A percentile compares a stretch with the other conserved stretches of the same genome.
Evolutionary conservation across 1,284 basidiomycete genomes (phyloP).

Genomic region (Phaffia rhodozyma): DNA sequence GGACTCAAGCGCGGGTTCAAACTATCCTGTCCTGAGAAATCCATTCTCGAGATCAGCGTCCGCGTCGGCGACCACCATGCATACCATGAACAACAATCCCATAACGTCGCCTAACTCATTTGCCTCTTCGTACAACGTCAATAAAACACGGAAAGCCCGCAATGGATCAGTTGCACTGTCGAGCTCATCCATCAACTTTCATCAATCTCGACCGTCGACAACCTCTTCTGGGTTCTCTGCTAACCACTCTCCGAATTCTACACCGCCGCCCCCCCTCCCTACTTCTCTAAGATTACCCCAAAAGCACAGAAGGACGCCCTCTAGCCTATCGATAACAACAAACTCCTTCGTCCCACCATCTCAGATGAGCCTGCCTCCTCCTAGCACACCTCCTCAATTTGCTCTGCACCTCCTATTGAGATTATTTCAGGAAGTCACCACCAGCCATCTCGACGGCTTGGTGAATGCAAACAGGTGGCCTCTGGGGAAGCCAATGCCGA

Average conservation of each 20-base stretch:
- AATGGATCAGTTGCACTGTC: no score
- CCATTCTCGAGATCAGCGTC: constrained; percentile 27
- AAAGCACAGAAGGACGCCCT: background rate
- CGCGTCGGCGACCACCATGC: background rate
- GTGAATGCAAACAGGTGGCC: constrained; percentile 9
- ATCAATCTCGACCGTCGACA: background rate
- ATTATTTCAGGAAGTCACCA: constrained; percentile 23
- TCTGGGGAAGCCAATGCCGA: background rate
- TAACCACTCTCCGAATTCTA: constrained; percentile 1
- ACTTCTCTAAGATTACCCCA: background rate
- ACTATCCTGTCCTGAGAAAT: constrained; percentile 32
- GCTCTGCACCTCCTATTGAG: constrained; percentile 17
- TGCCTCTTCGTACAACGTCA: background rate
- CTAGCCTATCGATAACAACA: no score
- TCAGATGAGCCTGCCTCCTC: constrained; percentile 8
- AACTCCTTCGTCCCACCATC: background rate
- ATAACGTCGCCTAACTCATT: background rate
- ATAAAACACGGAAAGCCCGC: background rate
- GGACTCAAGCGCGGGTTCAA: background rate
- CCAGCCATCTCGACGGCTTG: constrained; percentile 2
- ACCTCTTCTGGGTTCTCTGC: constrained; percentile 1
- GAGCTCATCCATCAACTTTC: no score
- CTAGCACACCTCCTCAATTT: constrained; percentile 11
- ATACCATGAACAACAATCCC: no score
- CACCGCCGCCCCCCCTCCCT: constrained; percentile 3